Percentiles rank a stretch among this genome's conserved stretches.
phyloP scores from a whole-genome alignment of 1,284 basidiomycete genomes.

The Sporisorium scitamineum region DNA sequence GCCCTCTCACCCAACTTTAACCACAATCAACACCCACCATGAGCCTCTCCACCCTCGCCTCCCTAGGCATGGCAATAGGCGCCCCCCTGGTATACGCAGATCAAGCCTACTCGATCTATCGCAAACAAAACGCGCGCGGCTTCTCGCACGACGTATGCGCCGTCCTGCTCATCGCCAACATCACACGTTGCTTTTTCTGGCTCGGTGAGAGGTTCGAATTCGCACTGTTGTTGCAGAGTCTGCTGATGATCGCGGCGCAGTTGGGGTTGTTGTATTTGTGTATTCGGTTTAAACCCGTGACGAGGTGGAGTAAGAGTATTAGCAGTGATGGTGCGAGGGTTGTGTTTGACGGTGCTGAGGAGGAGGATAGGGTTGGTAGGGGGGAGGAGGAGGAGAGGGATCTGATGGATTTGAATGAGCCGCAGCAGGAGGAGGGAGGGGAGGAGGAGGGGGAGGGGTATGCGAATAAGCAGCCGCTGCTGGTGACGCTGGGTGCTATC shows the following conservation, averaged over 20 bases:
- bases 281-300: constrained; percentile 70
- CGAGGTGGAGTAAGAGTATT: constrained; percentile 36
- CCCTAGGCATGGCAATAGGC: constrained; percentile 55
- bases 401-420: constrained; percentile 28
- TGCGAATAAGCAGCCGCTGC: constrained; percentile 48
- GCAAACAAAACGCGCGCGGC: constrained; percentile 77
- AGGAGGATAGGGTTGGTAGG: neutral
- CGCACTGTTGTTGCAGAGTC: constrained; percentile 71
- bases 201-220: constrained; percentile 80
- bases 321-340: constrained; percentile 40
- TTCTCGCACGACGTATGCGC: constrained; percentile 74
- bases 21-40: constrained; percentile 11
- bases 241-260: constrained; percentile 71
- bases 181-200: constrained; percentile 77
- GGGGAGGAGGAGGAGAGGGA: constrained; percentile 1
- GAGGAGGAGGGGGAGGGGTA: constrained; percentile 25
- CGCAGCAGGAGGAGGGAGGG: neutral
- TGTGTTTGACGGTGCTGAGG: constrained; percentile 28
- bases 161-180: constrained; percentile 62
- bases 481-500: constrained; percentile 31
- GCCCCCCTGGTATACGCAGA: constrained; percentile 63
- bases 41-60: constrained; percentile 40
- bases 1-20: too few relatives aligned
- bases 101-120: constrained; percentile 61
- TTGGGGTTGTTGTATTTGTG: constrained; percentile 72